Evolutionary conservation across 257 asterid species (phyloP).

Genomic region (Solanum habrochaites): DNA sequence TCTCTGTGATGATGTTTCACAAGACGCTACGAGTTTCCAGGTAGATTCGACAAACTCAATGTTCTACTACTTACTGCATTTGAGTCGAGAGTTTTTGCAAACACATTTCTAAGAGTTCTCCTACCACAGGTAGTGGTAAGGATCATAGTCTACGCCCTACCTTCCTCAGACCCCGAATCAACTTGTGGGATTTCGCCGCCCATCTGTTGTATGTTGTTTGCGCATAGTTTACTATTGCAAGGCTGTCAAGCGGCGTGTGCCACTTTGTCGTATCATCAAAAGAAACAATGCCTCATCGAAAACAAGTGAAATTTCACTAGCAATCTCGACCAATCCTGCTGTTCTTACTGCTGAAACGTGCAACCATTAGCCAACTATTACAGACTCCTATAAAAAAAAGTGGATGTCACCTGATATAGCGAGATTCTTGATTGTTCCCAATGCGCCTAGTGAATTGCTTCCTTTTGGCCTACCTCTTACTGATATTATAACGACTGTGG

Average conservation of each 20-base stretch:
- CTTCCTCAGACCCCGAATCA: fast-evolving
- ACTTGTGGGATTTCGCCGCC: background rate
- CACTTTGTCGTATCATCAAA: slow-evolving; percentile 28
- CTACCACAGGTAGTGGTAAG: background rate
- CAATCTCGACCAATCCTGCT: background rate
- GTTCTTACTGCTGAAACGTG: slow-evolving; percentile 1
- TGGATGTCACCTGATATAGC: slow-evolving; percentile 11
- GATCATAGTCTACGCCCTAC: background rate
- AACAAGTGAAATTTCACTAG: background rate
- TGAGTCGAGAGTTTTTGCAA: background rate
- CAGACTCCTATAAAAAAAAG: slow-evolving; percentile 22
- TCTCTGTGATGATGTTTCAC: slow-evolving; percentile 26
- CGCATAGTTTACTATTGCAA: background rate
- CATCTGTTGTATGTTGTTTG: background rate
- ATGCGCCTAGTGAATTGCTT: background rate
- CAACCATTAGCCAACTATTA: slow-evolving; percentile 17
- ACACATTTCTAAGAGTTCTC: too few relatives aligned
- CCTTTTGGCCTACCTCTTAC: background rate
- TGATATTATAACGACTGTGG: too few relatives aligned
- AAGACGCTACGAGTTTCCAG: background rate
- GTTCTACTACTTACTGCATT: background rate
- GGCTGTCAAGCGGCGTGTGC: slow-evolving; percentile 31
- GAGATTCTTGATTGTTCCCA: slow-evolving; percentile 21
- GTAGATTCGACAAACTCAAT: background rate
- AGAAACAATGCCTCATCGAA: slow-evolving; percentile 12